Conservation (phyloP, 495 filamentous ascomycete species). For the Tetracladium setigerum region DNA sequence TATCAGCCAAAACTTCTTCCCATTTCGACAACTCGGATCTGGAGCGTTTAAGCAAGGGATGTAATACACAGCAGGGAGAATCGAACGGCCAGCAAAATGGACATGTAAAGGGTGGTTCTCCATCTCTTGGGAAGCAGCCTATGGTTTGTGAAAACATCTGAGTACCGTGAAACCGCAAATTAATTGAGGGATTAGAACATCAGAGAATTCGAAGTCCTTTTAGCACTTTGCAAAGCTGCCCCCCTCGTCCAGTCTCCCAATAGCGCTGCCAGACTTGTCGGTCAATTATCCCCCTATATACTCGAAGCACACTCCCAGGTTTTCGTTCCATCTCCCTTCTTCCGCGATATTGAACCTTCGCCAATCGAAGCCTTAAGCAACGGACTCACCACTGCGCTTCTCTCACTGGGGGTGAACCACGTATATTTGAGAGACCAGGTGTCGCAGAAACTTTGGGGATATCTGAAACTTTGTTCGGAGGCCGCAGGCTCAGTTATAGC, state of each 20-base stretch:
- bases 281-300: conserved; percentile 73
- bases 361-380: conserved; percentile 84
- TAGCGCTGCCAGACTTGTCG: conserved; percentile 63
- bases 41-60: conserved; percentile 51
- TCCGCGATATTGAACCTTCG: conserved; percentile 74
- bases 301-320: conserved; percentile 71
- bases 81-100: conserved; percentile 14
- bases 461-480: conserved; percentile 57
- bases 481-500: conserved; percentile 32
- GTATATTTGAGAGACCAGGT: conserved; percentile 53
- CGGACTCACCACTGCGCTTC: conserved; percentile 67
- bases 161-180: not conserved
- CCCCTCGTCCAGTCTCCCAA: conserved; percentile 56
- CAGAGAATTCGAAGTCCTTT: conserved; percentile 80
- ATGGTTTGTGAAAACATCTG: conserved; percentile 34
- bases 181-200: conserved; percentile 37
- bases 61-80: conserved; percentile 28
- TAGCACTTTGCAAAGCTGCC: conserved; percentile 84
- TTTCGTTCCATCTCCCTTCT: conserved; percentile 72
- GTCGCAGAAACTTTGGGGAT: conserved; percentile 52
- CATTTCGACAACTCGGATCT: conserved; percentile 58
- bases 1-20: conserved; percentile 43
- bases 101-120: not conserved
- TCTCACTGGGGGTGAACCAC: conserved; percentile 67
- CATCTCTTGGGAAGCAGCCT: conserved; percentile 33